Base-by-base conservation (phyloP, 2,329 filamentous ascomycete species). In the Tolypocladium tundrense region DNA sequence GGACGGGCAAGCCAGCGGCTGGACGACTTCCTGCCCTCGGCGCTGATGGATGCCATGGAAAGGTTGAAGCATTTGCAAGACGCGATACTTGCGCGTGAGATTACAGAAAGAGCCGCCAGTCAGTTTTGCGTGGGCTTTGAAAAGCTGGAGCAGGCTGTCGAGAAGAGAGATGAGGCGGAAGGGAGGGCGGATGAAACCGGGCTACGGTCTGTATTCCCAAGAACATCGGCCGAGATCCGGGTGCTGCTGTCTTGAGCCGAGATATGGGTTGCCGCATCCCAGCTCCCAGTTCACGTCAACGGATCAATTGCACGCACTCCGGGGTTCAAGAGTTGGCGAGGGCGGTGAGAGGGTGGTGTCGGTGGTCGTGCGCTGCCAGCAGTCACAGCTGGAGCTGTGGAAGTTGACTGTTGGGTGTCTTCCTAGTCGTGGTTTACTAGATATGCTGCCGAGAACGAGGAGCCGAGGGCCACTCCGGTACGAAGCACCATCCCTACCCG, bases 11-110 rank as follows among this genome's bases (percentile, higher is more conserved):
- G 90, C 65, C 89, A 92, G 65, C 82, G 80, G 45, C 78, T 99
- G 8, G 94, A 99, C 67, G 86, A 91, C 60, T 99, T 97, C 73
- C 77, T 99, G 31, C 92, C 94, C 0, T 95, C 91, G 1, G 94
- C 93, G 3, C 79, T 96, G 37, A 93, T 97, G 79, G 94, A 99
- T 69, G 92, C 92, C 3, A 85, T 90, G 65, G 88, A 94, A 55
- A 90, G 91, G 60, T 72, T 97, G 33, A 87, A 87, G 62, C 78
- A 83, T 48, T 74, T 99, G 1, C 85, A 88, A 61, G 88, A 90
- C 66, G 83, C 88, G 1, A 79, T 79, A 13, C 75, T 96, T 58
- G 87, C 88, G 16, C 83, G 90, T 53, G 79, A 86, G 53, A 83
- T 96, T 54, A 94, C 90, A 0, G 90, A 95, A 65, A 84, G 88